Evolutionary conservation across 1,284 basidiomycete genomes (phyloP).

Genomic region (Cystobasidium sp.): DNA sequence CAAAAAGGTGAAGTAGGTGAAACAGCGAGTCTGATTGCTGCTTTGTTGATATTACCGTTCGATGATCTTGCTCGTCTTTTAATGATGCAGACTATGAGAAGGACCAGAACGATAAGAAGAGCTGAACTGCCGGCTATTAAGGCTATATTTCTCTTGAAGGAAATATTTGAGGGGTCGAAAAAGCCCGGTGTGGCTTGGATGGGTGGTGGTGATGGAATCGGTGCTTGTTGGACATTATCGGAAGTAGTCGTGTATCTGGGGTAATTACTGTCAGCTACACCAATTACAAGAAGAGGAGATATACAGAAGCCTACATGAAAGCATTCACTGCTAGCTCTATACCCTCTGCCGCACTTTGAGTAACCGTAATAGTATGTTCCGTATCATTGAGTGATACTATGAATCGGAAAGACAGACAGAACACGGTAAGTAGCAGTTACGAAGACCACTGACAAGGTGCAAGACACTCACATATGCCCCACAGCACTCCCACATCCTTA

Average conservation of each 20-base stretch:
- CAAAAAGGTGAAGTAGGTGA: neutral
- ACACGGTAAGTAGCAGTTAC: neutral
- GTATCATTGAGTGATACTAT: slow-evolving; percentile 33
- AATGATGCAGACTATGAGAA: neutral
- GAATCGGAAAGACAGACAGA: neutral
- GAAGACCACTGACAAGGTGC: neutral
- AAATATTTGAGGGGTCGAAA: neutral
- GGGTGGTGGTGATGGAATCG: neutral
- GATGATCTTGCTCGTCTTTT: neutral
- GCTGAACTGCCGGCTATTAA: neutral
- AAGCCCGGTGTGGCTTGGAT: neutral
- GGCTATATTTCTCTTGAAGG: neutral
- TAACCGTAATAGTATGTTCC: slow-evolving; percentile 16
- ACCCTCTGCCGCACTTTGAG: slow-evolving; percentile 1
- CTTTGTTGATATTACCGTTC: too few species aligned
- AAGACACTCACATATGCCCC: slow-evolving; percentile 16
- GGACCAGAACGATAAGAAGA: neutral
- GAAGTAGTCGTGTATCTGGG: too few species aligned
- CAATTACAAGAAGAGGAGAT: too few species aligned
- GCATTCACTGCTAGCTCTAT: slow-evolving; percentile 26
- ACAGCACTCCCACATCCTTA: slow-evolving; percentile 7
- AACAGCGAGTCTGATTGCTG: neutral
- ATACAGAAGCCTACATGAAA: slow-evolving; percentile 33
- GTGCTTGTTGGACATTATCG: too few species aligned
- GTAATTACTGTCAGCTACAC: neutral